Base-by-base conservation (phyloP, 1,284 basidiomycete genomes). In the Ustilago hordei region DNA sequence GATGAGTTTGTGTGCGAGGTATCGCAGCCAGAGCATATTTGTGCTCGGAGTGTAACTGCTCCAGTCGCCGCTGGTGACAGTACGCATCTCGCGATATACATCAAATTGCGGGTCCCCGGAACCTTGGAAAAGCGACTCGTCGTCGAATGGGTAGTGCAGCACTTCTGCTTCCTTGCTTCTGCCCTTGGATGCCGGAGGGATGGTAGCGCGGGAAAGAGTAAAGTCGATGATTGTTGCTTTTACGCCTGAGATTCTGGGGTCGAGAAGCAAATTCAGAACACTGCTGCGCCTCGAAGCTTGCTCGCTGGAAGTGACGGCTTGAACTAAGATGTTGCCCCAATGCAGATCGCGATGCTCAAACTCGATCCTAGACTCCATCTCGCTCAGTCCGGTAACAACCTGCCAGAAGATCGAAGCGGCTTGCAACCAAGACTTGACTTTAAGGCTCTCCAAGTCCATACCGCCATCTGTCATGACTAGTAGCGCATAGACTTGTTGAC, bases 271-370 rank as follows among this genome's bases (percentile, higher is more conserved):
- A 28, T n/a, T 47, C 17, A 47, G 12, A 2, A 12, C 41, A 11
- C 28, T 45, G 13, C 15, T 36, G 47, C 58, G 47, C 7, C 13
- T n/a, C 11, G 58, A 19, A 38, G 28, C n/a, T 7, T 34, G 31
- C n/a, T 23, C 54, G 9, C 11, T 13, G 15, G n/a, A 6, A 28
- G 48, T 36, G 19, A 65, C 61, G 7, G 19, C 23, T 43, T 69
- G 65, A 13, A 99, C 91, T 11, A 99, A 90, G 56, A 99, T 92
- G 86, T 99, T 97, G n/a, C 96, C 96, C 91, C 95, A 95, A 84
- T 99, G 96, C 39, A 99, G 89, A 86, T 99, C 96, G 19, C 96
- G 94, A 87, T 99, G 97, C 93, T 99, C 96, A 77, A 99, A 98
- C 19, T 90, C 88, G 13, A 91, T 90, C 60, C 91, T 87, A 28